A percentile compares a stretch with the other conserved stretches of the same genome.
Conservation (phyloP, 179 eudicot species). For the Spinacia oleracea region DNA sequence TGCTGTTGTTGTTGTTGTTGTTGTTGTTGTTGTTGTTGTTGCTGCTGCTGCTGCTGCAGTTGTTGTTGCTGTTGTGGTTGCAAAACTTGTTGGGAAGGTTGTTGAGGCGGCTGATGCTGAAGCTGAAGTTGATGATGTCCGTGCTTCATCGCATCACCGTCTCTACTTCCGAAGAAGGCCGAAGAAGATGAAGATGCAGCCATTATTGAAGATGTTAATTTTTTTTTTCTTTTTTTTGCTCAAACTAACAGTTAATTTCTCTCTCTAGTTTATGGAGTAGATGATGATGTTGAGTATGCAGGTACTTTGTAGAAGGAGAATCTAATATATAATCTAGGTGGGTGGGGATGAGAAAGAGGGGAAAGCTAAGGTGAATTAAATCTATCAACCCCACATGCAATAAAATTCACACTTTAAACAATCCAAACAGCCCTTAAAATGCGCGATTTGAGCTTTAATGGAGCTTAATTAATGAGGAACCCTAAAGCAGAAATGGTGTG, state of each 20-base stretch:
- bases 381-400: slow-evolving; percentile 40
- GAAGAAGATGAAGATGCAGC: slow-evolving; percentile 40
- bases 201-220: slow-evolving; percentile 16
- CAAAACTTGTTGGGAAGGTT: slow-evolving; percentile 3
- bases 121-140: slow-evolving; percentile 7
- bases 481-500: slow-evolving; percentile 22
- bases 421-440: slow-evolving; percentile 13
- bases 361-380: slow-evolving; percentile 26
- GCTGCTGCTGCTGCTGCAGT: slow-evolving; percentile 17
- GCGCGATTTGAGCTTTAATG: slow-evolving; percentile 13
- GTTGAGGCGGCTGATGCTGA: slow-evolving; percentile 17
- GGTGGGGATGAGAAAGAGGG: background rate
- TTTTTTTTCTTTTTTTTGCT: too few relatives aligned
- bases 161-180: slow-evolving; percentile 31
- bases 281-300: background rate
- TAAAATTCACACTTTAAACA: slow-evolving; percentile 33
- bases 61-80: slow-evolving; percentile 12
- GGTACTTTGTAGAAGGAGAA: slow-evolving; percentile 11
- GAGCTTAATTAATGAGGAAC: slow-evolving; percentile 35
- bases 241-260: background rate
- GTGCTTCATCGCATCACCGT: slow-evolving; percentile 22
- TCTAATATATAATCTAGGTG: slow-evolving; percentile 32
- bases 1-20: slow-evolving; percentile 12
- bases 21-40: slow-evolving; percentile 11
- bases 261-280: background rate